Base-by-base conservation (phyloP, 2,329 filamentous ascomycete species). In the Curvularia hawaiiensis region DNA sequence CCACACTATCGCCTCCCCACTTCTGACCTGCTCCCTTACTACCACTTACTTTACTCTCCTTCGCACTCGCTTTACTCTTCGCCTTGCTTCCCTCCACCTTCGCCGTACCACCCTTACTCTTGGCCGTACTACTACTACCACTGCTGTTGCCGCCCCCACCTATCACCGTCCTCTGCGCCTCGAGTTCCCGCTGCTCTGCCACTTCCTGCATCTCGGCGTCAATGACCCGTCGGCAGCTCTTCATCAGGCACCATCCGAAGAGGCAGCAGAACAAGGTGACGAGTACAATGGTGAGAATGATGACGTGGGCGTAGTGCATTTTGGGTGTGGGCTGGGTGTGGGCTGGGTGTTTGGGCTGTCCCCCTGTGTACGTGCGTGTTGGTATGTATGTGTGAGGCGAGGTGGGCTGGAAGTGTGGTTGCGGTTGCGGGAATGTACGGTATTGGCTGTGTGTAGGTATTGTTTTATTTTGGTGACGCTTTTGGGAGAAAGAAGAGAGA, bases 231-330 rank as follows among this genome's bases (percentile, higher is more conserved):
- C 47, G 43, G 30, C 66, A 69, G 11, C 45, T 50, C 28, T 44
- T 55, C 43, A 57, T 62, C 1, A 69, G 56, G 14, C 58, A 67
- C 46, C 54, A 66, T 0, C 51, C 64, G 49, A 69, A 63, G 48
- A 63, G 20, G 44, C 63, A 48, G 56, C 41, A 30, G 56, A 70
- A 66, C 28, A 55, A 9, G 8, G 52, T 41, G 40, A 66, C 12
- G 14, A 69, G 57, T 46, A 56, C 9, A 4, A 68, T 26, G 18
- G 54, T 55, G 8, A 68, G 51, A 44, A 64, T 52, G 30, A 71
- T 60, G 26, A 49, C 41, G 58, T 65, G 35, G 18, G 50, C 20
- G 35, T 60, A 52, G 45, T 58, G 50, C 58, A 62, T 62, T 16
- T 10, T 43, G 31, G 12, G 4, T 14, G 18, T 41, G 12, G 12